Percentiles rank a stretch among this genome's conserved stretches.
Evolutionary conservation across 1,284 basidiomycete species (phyloP).

Genomic region (Tilletia walkeri): DNA sequence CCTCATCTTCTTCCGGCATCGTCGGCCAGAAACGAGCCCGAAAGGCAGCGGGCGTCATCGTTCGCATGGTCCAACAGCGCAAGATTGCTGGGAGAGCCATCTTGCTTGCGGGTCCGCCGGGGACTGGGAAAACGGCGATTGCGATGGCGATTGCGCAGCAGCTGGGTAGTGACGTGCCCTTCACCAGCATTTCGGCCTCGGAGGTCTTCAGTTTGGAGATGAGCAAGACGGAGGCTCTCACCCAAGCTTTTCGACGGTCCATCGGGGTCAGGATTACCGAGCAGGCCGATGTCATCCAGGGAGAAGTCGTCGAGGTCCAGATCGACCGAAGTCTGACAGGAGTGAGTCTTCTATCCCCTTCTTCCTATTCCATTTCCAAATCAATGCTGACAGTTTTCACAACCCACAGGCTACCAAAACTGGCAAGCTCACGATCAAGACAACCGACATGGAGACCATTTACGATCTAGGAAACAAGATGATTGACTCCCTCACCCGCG

Average conservation of each 20-base stretch:
- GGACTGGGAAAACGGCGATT: slow-evolving; percentile 95
- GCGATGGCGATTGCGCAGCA: slow-evolving; percentile 95
- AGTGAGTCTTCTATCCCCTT: slow-evolving; percentile 61
- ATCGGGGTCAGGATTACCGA: slow-evolving; percentile 97
- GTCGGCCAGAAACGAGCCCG: slow-evolving; percentile 92
- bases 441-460: slow-evolving; percentile 99
- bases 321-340: slow-evolving; percentile 96
- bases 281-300: slow-evolving; percentile 94
- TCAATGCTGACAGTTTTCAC: neutral
- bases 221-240: slow-evolving; percentile 97
- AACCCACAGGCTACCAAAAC: slow-evolving; percentile 83
- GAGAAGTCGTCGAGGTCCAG: slow-evolving; percentile 97
- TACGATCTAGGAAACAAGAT: slow-evolving; percentile 99
- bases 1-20: slow-evolving; percentile 80
- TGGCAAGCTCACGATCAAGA: slow-evolving; percentile 95
- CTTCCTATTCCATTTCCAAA: neutral
- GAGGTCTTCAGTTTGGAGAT: slow-evolving; percentile 94
- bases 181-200: slow-evolving; percentile 93
- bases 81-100: slow-evolving; percentile 91
- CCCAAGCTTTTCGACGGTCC: slow-evolving; percentile 89
- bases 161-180: slow-evolving; percentile 88
- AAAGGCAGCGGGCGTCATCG: slow-evolving; percentile 93
- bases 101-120: slow-evolving; percentile 91
- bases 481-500: slow-evolving; percentile 94
- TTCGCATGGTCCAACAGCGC: slow-evolving; percentile 96